Evolutionary conservation across 139 green algal genomes (phyloP).

Genomic region (Coccomyxa sp.): DNA sequence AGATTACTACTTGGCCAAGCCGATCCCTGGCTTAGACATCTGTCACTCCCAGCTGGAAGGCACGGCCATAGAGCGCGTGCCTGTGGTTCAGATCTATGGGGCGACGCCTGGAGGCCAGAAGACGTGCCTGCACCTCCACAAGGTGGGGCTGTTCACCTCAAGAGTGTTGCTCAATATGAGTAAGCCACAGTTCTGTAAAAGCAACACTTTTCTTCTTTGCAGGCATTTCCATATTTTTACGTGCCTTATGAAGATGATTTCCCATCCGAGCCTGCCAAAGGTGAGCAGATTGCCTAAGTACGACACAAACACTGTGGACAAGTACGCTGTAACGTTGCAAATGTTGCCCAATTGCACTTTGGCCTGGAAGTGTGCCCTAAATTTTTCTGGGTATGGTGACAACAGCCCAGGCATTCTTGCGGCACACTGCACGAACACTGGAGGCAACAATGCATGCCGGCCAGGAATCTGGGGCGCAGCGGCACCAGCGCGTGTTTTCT

Average conservation of each 20-base stretch:
- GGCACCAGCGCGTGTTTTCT: slow-evolving; percentile 45
- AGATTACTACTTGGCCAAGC: slow-evolving; percentile 81
- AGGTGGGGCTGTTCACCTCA: slow-evolving; percentile 25
- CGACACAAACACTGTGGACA: neutral
- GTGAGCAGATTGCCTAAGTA: slow-evolving; percentile 20
- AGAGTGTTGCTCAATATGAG: neutral
- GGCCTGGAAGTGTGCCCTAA: neutral
- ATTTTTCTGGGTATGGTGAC: neutral
- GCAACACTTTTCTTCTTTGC: neutral
- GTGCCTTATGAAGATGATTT: slow-evolving; percentile 78
- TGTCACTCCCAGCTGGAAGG: slow-evolving; percentile 59
- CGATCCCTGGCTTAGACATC: slow-evolving; percentile 73
- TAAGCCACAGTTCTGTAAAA: neutral
- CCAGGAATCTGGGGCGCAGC: slow-evolving; percentile 13
- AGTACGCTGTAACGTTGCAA: too few species aligned
- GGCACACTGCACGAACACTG: slow-evolving; percentile 19
- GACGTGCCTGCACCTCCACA: slow-evolving; percentile 88
- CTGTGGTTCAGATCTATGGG: slow-evolving; percentile 90
- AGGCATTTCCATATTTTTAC: slow-evolving; percentile 94
- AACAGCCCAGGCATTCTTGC: neutral
- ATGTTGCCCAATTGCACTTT: neutral
- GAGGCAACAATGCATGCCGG: slow-evolving; percentile 26
- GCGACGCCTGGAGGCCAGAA: slow-evolving; percentile 80
- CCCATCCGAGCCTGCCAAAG: slow-evolving; percentile 53
- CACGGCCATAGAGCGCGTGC: slow-evolving; percentile 62